A percentile compares a stretch with the other conserved stretches of the same genome.
Conservation (phyloP, 768 basidiomycete genomes). For the Hypsizygus marmoreus region DNA sequence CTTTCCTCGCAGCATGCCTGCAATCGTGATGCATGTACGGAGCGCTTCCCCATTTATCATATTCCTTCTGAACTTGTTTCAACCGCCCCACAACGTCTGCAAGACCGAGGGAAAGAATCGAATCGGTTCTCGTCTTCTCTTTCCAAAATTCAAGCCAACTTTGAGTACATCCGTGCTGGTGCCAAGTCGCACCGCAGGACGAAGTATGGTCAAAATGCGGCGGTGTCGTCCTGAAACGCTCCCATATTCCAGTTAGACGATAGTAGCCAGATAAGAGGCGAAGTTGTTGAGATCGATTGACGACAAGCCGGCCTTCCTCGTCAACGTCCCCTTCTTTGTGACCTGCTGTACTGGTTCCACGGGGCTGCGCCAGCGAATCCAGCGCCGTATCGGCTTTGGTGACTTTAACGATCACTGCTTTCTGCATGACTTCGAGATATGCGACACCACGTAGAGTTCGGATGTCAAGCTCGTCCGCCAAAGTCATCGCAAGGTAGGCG, state of each 20-base stretch:
- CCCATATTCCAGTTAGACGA: constrained; percentile 68
- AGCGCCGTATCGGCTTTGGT: constrained; percentile 31
- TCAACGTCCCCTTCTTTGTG: constrained; percentile 35
- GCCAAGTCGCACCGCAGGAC: constrained; percentile 68
- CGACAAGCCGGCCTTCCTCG: constrained; percentile 48
- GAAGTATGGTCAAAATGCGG: constrained; percentile 66
- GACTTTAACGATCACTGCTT: constrained; percentile 45
- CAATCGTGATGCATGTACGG: constrained; percentile 85
- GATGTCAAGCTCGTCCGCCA: constrained; percentile 71
- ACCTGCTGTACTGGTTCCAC: constrained; percentile 3
- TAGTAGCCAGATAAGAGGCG: constrained; percentile 72
- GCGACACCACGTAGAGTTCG: constrained; percentile 61
- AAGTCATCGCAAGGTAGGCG: constrained; percentile 71
- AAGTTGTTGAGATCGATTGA: constrained; percentile 60
- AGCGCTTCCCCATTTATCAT: constrained; percentile 68
- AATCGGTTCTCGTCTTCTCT: constrained; percentile 66
- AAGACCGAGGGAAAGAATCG: constrained; percentile 56
- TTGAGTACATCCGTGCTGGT: constrained; percentile 70
- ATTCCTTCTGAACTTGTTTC: constrained; percentile 63
- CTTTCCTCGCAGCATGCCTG: constrained; percentile 55
- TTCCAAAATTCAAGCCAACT: constrained; percentile 82
- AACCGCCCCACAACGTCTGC: constrained; percentile 72
- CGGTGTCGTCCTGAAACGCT: constrained; percentile 56
- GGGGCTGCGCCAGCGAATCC: constrained; percentile 15
- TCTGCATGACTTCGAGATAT: constrained; percentile 76